Conservation (phyloP, 495 filamentous ascomycete genomes). For the Astrothelium macrocarpum region DNA sequence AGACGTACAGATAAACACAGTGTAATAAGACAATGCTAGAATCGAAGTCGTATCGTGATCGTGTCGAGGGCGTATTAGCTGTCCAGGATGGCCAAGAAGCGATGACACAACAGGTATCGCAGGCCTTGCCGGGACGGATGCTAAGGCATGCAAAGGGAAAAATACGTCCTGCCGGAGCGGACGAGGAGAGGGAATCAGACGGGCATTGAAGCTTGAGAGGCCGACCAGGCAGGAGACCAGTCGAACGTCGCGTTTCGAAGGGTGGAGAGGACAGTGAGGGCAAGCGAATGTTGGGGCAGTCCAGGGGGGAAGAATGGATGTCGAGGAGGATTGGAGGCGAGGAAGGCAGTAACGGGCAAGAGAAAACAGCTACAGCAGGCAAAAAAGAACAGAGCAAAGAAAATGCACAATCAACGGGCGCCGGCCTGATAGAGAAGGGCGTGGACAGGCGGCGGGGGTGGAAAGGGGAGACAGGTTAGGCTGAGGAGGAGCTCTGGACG, state of each 20-base stretch:
- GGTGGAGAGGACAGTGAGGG: background rate
- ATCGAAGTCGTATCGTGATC: slow-evolving; percentile 4
- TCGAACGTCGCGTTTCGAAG: slow-evolving; percentile 1
- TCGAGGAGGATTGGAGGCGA: background rate
- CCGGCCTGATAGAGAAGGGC: background rate
- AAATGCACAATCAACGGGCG: slow-evolving; percentile 1
- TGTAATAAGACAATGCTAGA: slow-evolving; percentile 4
- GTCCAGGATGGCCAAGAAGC: background rate
- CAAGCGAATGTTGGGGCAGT: slow-evolving; percentile 3
- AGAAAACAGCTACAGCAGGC: slow-evolving; percentile 5
- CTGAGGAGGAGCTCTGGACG: background rate
- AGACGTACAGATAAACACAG: background rate
- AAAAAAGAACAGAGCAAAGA: slow-evolving; percentile 1
- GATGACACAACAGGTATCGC: background rate
- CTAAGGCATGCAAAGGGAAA: slow-evolving; percentile 7
- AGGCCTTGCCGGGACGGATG: background rate
- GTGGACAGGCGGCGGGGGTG: background rate
- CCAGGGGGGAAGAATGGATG: background rate
- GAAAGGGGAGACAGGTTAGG: background rate
- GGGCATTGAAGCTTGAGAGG: background rate
- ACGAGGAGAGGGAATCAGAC: background rate
- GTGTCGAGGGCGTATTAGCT: background rate
- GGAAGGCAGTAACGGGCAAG: background rate
- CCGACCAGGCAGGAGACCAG: background rate
- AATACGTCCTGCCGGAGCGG: slow-evolving; percentile 5